Base-by-base conservation (phyloP, 345 rosid species). In the Euclidium syriacum region DNA sequence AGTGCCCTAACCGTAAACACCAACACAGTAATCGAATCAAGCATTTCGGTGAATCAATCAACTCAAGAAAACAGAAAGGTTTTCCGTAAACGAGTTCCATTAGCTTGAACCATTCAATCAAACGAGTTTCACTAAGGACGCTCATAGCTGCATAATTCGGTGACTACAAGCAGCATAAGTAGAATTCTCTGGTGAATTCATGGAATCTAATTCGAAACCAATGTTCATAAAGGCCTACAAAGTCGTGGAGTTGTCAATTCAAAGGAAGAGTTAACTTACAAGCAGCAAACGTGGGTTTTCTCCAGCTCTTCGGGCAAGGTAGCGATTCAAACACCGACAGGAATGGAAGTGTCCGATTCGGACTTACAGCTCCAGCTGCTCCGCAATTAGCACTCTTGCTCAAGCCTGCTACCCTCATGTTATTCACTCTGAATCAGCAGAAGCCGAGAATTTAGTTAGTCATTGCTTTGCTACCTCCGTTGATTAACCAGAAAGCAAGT, bases 261-360 rank as follows among this genome's bases (percentile, higher is more conserved):
- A 10, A 5, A 16, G 17, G 46, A 53, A 46, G 55, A 43, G 62
- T 52, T 6, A 53, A 71, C 81, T 73, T 75, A 91, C 95, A 56
- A 16, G 85, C 77, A 59, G 73, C 49, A 26, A 75, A 74, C 29
- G 52, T 36, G 67, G 70, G 65, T 43, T 53, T 66, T 57, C 50
- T 77, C n/a, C 83, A 76, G 32, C 44, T 53, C 55, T 64, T 53
- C 17, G 76, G 75, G 54, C 64, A 48, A 78, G 89, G 85, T 10
- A 88, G 64, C 7, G 87, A 85, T 50, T 82, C 81, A 43, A 76
- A 75, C n/a, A 72, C 15, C 66, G 69, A 64, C 52, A 80, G 59
- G 34, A 79, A 73, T 3, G 88, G 85, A 73, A 77, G 77, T 70
- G 75, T 83, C 64, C 70, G 72, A 44, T 77, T 47, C 7, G 91